Base-by-base conservation (phyloP, 495 filamentous ascomycete genomes). In the Poronia punctata region DNA sequence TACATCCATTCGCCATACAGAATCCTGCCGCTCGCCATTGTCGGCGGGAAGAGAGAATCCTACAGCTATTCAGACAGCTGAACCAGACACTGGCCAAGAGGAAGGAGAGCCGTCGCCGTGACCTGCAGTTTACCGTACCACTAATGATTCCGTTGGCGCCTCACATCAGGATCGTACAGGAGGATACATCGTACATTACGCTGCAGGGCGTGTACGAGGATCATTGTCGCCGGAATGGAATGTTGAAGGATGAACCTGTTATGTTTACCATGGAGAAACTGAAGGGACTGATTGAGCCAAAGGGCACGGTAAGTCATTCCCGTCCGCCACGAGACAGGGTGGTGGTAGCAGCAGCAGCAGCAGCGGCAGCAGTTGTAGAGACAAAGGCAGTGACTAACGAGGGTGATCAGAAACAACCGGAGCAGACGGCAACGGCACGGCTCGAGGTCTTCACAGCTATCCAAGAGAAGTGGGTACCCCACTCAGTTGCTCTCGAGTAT, bases 61-160 rank as follows among this genome's bases (percentile, higher is more conserved):
- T 95, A 29, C 93, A 99, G 59, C 70, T 99, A n/a, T 99, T 97
- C 79, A 78, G 93, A 15, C 93, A 95, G 45, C 89, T 99, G 68
- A 97, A 99, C 60, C 86, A 86, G 46, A 78, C 82, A 20, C 70
- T 99, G 29, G 72, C 79, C 11, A 90, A 89, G 62, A 83, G 87
- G 50, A 97, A 97, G 67, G 93, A 99, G 61, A 90, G 83, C 53
- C 78, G 93, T 32, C 80, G 89, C 8, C 82, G 93, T 22, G 95
- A 97, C 56, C 70, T 99, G 24, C 88, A 88, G 57, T 99, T 99
- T 71, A 87, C 92, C 43, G 75, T 99, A 24, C 93, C 93, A 2
- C 66, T 95, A 41, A 95, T 97, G 83, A 74, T 97, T 40, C 93
- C 93, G 4, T 64, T 99, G 33, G 86, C 92, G 31, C 93, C 93